These are phyloP conservation scores for Calonectria pteridis DNA, from an alignment of 2,329 filamentous ascomycete genomes.

Conservation along the genomic window DNA sequence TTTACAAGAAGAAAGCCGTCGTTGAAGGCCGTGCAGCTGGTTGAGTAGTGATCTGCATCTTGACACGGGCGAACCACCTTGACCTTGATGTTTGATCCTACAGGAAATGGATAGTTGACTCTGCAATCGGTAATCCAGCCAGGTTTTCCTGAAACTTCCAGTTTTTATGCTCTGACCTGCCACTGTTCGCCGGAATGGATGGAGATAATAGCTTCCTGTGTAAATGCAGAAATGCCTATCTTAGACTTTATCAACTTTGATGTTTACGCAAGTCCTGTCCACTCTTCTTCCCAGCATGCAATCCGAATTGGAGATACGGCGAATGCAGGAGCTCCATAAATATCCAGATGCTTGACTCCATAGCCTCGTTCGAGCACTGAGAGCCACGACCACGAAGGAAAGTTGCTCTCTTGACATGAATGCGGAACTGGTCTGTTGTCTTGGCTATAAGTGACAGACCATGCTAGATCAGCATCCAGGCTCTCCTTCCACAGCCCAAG, in stretches of 20 bases:
- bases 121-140: neutral
- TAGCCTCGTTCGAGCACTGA: neutral
- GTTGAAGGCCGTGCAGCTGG: neutral
- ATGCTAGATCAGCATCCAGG: neutral
- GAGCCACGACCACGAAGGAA: neutral
- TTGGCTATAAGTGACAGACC: neutral
- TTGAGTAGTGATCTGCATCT: neutral
- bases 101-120: neutral
- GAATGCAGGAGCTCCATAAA: no score
- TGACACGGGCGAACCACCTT: neutral
- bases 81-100: neutral
- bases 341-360: no score
- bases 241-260: neutral
- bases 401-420: neutral
- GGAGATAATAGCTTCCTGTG: neutral
- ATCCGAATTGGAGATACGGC: neutral
- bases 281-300: neutral
- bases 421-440: neutral
- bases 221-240: neutral
- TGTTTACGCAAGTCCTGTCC: neutral
- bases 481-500: neutral
- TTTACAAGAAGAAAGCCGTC: neutral
- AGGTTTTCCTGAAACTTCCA: neutral
- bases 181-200: neutral
- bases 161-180: neutral